Percentiles rank a stretch among this genome's conserved stretches.
Conservation (phyloP, 176 grass and related monocot species). For the Coix lacrymajobi region DNA sequence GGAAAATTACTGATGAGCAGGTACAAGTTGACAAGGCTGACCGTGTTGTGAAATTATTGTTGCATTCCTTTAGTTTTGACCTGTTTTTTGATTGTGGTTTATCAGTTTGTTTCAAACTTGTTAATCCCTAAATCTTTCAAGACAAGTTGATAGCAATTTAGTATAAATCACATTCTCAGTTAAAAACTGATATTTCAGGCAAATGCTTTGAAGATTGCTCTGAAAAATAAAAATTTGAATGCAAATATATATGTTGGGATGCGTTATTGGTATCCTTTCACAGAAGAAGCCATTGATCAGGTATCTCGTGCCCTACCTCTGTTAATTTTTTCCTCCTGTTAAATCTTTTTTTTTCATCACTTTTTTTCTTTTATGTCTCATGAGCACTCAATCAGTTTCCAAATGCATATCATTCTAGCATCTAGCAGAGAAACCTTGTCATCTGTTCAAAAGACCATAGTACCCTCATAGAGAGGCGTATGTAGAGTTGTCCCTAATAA, state of each 20-base stretch:
- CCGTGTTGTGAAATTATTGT: neutral
- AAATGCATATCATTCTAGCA: neutral
- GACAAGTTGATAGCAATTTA: neutral
- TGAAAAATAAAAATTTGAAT: constrained; percentile 64
- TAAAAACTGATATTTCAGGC: constrained; percentile 41
- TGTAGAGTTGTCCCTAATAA: neutral
- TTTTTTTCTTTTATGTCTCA: neutral
- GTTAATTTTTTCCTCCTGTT: too few species aligned
- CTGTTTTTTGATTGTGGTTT: neutral
- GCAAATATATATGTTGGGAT: constrained; percentile 90
- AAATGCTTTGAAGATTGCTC: constrained; percentile 63
- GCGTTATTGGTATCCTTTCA: constrained; percentile 96
- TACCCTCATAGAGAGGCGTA: neutral
- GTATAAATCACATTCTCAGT: constrained; percentile 3
- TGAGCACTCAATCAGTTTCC: neutral
- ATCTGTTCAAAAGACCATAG: neutral
- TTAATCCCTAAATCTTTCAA: neutral
- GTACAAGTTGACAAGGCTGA: neutral
- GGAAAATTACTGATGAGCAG: too few species aligned
- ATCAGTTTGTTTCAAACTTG: neutral
- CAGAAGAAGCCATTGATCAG: too few species aligned
- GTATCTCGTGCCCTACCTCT: neutral
- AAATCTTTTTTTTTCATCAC: too few species aligned
- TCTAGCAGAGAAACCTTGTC: neutral
- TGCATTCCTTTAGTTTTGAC: neutral